Base-by-base conservation (phyloP, 306 rosid genomes). In the Prunus mongolica region DNA sequence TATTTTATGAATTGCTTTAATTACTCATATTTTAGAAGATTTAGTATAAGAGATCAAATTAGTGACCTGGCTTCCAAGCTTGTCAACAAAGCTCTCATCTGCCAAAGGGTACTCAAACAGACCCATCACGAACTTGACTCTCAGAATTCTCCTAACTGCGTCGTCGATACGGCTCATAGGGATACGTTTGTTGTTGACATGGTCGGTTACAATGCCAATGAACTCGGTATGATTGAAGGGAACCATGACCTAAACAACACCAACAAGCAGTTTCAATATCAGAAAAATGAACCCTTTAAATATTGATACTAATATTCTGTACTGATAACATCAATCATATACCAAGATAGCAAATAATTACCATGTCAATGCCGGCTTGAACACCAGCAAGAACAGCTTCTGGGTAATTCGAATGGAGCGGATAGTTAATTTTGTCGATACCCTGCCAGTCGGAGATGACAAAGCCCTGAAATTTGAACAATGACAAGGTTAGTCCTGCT, bases 361-460 rank as follows among this genome's bases (percentile, higher is more conserved):
- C 79, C 73, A 76, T 76, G 65, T 76, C 79, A 75, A 75, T 41
- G 47, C 79, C 73, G 20, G 79, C 79, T 50, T 16, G 22, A 76
- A 76, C 12, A 32, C 79, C 12, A 52, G 79, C 65, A 65, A 50
- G 72, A 76, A 76, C 79, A 0, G 73, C 52, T 24, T 65, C 8
- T 7, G 73, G 18, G 19, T 65, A 76, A 52, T 76, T 44, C 2
- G 56, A 52, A 76, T 76, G 79, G 10, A 19, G 24, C 0, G 72
- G 79, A 16, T 34, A n/a, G 25, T 65, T 52, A 54, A 76, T 34
- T 55, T 54, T 76, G 28, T 76, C 79, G 52, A 76, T 45, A 24
- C 79, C 79, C 65, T 50, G 64, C 72, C 65, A 76, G 34, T 76
- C 79, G 3, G 79, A 76, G 73, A 76, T 76, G 25, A 76, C 73